Percentiles rank a stretch among this genome's conserved stretches.
Conservation (phyloP, 2,329 filamentous ascomycete genomes). For the Colletotrichum tropicicola region DNA sequence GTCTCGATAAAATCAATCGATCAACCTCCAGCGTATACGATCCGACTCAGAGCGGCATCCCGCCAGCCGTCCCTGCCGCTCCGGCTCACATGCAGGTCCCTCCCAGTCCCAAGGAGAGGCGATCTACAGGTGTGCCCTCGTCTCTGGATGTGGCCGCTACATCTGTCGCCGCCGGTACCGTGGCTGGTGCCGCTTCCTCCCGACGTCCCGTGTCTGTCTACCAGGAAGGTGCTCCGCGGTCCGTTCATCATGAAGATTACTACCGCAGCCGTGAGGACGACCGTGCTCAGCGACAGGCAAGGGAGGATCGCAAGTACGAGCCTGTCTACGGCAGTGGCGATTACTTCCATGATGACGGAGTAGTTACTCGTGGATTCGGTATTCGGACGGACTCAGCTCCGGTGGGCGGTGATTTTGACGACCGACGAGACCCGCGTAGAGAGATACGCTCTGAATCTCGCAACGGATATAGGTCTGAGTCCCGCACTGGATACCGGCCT, state of each 20-base stretch:
- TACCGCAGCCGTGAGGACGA: conserved; percentile 60
- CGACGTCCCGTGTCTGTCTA: conserved; percentile 62
- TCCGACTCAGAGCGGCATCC: conserved; percentile 56
- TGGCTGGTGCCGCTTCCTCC: conserved; percentile 34
- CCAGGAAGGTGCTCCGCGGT: conserved; percentile 56
- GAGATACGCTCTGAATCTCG: conserved; percentile 36
- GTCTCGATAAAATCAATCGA: conserved; percentile 74
- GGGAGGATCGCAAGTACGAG: conserved; percentile 48
- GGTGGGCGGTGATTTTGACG: conserved; percentile 47
- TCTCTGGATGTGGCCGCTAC: conserved; percentile 20
- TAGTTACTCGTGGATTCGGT: conserved; percentile 60
- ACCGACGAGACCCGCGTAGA: conserved; percentile 49
- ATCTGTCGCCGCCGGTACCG: conserved; percentile 15
- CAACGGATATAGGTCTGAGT: conserved; percentile 36
- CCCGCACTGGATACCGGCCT: conserved; percentile 45
- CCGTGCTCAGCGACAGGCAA: conserved; percentile 49
- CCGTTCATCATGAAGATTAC: conserved; percentile 56
- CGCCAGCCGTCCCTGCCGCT: conserved; percentile 45
- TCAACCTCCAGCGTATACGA: conserved; percentile 52
- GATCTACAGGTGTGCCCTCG: conserved; percentile 13
- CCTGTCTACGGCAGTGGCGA: conserved; percentile 41
- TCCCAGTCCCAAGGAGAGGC: conserved; percentile 44
- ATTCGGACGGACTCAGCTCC: conserved; percentile 52
- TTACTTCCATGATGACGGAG: conserved; percentile 55
- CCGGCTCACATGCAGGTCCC: conserved; percentile 42